A percentile compares a stretch with the other conserved stretches of the same genome.
phyloP scores from a whole-genome alignment of 1,284 basidiomycete genomes.

The Kwoniella shivajii region DNA sequence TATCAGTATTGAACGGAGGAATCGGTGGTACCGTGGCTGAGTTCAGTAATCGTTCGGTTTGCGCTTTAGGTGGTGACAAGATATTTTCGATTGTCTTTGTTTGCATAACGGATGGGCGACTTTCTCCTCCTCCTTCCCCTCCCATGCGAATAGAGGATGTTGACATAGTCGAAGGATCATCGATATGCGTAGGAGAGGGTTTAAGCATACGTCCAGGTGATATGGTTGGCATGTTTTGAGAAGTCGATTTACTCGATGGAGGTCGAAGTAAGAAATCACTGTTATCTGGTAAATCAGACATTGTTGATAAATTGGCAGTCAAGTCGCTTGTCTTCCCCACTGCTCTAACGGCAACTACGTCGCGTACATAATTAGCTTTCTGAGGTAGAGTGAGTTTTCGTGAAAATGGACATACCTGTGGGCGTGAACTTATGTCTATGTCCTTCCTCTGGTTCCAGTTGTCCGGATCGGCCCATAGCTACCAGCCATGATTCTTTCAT shows the following conservation, averaged over 20 bases:
- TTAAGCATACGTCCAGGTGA: conserved; percentile 30
- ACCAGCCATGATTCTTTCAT: conserved; percentile 45
- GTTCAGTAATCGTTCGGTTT: conserved; percentile 36
- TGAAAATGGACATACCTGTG: background rate
- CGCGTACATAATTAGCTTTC: background rate
- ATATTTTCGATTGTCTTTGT: background rate
- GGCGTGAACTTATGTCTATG: conserved; percentile 14
- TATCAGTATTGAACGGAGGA: background rate
- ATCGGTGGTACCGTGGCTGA: conserved; percentile 8
- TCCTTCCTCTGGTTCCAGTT: conserved; percentile 25
- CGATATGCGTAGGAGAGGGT: conserved; percentile 42
- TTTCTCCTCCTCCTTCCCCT: background rate
- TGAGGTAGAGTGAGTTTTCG: no score
- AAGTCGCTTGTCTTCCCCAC: background rate
- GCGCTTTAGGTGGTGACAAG: conserved; percentile 32
- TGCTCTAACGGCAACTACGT: background rate
- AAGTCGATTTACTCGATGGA: conserved; percentile 3
- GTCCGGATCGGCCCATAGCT: conserved; percentile 36
- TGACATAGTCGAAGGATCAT: conserved; percentile 12
- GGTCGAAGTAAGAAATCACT: conserved; percentile 8
- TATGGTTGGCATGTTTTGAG: background rate
- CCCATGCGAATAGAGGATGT: background rate
- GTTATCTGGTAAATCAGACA: conserved; percentile 15
- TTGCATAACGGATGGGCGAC: background rate
- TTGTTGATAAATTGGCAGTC: conserved; percentile 21